Base-by-base conservation (phyloP, 2,329 filamentous ascomycete genomes). In the Acrocalymma vagum region DNA sequence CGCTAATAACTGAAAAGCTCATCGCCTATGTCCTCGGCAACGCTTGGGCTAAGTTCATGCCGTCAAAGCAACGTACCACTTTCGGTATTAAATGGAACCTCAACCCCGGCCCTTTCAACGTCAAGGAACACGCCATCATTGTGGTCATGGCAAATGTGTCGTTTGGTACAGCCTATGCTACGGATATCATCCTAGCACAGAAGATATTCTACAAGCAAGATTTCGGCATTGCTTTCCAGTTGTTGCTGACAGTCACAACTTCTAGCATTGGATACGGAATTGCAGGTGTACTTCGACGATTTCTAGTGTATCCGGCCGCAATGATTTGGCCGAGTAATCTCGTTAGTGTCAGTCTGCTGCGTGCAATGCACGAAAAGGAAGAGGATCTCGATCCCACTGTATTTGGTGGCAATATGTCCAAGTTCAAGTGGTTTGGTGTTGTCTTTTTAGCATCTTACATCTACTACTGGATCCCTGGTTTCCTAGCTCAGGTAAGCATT, bases 141-240 rank as follows among this genome's bases (percentile, higher is more conserved):
- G 80, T 83, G 16, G 78, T 82, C 61, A 85, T 85, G 82, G 83
- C 81, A 2, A 84, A 83, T 62, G 81, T 83, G 55, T 69, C 79
- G 5, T 63, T 62, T 24, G 56, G 58, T n/a, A 55, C 65, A 5
- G 84, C 86, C 3, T 90, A 90, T 55, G 85, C 86, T 1, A 90
- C 86, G 1, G 87, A 90, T 52, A 85, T 89, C 20, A 80, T 91
- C 29, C 74, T 89, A 2, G 86, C 86, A 0, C 86, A 89, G 67
- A 71, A 82, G 13, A 78, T 85, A 13, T 90, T 90, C 58, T 91
- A 90, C 64, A 82, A 85, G 61, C 82, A 87, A 58, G 75, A 85
- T 43, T 5, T 62, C 34, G 51, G 48, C 7, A 48, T 57, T 9
- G 53, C 39, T 8, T 62, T 62, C 33, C 51, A 56, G 29, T 36